Base-by-base conservation (phyloP, 179 eudicot species). In the Spinacia oleracea region DNA sequence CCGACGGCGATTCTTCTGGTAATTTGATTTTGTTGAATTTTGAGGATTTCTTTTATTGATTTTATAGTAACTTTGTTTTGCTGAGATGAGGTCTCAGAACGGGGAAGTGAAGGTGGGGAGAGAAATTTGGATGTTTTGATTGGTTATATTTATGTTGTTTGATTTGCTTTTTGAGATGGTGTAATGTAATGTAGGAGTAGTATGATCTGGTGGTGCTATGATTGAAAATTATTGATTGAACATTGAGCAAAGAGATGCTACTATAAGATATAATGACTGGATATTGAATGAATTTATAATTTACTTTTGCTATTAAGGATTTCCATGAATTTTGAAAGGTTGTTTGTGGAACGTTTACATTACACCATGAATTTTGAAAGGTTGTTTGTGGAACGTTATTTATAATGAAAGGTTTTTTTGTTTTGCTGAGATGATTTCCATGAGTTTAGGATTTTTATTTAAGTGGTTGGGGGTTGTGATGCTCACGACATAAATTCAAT, bases 1-100 rank as follows among this genome's bases (percentile, higher is more conserved):
- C 82, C 12, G 88, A 63, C 9, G 72, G 45, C 4, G 88, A 83
- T 50, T 68, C 34, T 50, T 82, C 86, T 51, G 93, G 90, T 89
- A 79, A n/a, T 38, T 10, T 59, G 58, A 29, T 8, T 11, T 27
- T 29, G 55, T 23, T 7, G 16, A 3, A 21, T 58, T 72, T 53
- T 65, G 7, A 10, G 1, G 15, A 1, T 11, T 12, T 45, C 10
- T 21, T 38, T 40, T n/a, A 38, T 38, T 4, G 42, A 63, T 3
- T 55, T 55, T 21, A 4, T 55, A 2, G 2, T 21, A 20, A 20
- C n/a, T 16, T 55, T n/a, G 20, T 21, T 21, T 21, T 55, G 27
- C 6, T 21, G 25, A 20, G 18, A 16, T 55, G 60, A 55, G 9
- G 60, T 55, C n/a, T 55, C 10, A 55, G 60, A 21, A 55, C 18